Base-by-base conservation (phyloP, 106 monocot species). In the Apostasia ramifera region DNA sequence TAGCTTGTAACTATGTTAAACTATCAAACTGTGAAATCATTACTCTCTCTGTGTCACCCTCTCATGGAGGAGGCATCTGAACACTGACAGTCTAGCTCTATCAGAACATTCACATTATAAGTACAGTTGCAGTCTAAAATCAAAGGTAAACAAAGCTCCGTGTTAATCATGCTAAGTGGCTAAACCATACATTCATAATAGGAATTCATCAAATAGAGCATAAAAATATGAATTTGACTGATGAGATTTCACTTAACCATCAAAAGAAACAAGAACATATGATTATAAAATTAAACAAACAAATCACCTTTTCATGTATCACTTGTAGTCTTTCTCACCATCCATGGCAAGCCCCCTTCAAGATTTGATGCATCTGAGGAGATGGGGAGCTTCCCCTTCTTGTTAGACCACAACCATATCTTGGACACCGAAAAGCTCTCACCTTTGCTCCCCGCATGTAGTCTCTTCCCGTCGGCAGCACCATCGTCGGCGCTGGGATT, bases 381-480 rank as follows among this genome's bases (percentile, higher is more conserved):
- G 26, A 67, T 37, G 2, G 90, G 83, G 43, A 83, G 56, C 74
- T 87, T 87, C 15, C 84, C 91, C 66, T 91, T 91, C 68, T 82
- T 79, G 59, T 77, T 77, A 43, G 81, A 61, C 91, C 91, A 91
- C 72, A 82, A 77, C 91, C 91, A 91, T 2, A 91, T 91, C 80
- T 91, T 91, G 3, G 91, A 91, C 53, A 87, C 82, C 11, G 91
- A 91, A 47, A 91, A 87, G 75, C 91, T 91, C 80, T 91, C 91
- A 47, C 84, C 91, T 68, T 80, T 91, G 70, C 80, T 91, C 64
- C 73, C 68, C 8, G 72, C 79, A 65, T 87, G 66, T 37, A 91
- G 42, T 63, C 68, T 80, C 59, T 84, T 84, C 65, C 91, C 87
- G 4, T 77, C 72, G 43, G 68, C 65, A 47, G 60, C 68, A 37